Base-by-base conservation (phyloP, 805 yeast genomes). In the Metschnikowia lunata region DNA sequence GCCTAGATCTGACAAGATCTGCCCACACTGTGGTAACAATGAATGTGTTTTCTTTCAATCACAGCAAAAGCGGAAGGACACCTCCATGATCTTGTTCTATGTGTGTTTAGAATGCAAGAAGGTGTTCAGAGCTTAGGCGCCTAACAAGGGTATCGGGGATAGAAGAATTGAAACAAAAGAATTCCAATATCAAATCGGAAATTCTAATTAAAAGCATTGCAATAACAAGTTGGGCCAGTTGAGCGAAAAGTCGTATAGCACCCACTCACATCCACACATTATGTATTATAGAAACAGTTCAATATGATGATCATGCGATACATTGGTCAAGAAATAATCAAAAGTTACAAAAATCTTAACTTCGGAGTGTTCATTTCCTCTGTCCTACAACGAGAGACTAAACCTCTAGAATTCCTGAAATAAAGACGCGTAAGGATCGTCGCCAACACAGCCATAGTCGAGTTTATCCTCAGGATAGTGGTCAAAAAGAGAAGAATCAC, bases 11-110 rank as follows among this genome's bases (percentile, higher is more conserved):
- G 93, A 91, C 63, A 87, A 87, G 60, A 90, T 86, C 57, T 93
- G 99, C 65, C 96, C 97, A 3, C 75, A 77, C 43, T 93, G 99
- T 67, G 83, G 79, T 55, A 84, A 85, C 48, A 80, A 82, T 51
- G 96, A 90, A 55, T 88, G 96, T 66, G 99, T 93, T 33, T 93
- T 93, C 63, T 93, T 93, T 76, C 99, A 93, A 67, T 82, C 93
- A 26, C 99, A 93, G 64, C 97, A 93, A 67, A 80, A 90, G 58
- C 78, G 97, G 45, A 89, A 88, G 40, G 99, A 93, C 62, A 93
- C 99, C 1, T 83, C 91, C 47, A 93, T 93, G 99, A 82, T 85
- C 40, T 74, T 89, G 66, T 90, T 90, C 62, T 93, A 88, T 64
- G 99, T 93, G 42, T 91, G 99, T 65, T 67, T 86, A 55, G 76